Evolutionary conservation across 495 filamentous ascomycete species (phyloP).

Genomic region (Sordaria brevicollis): DNA sequence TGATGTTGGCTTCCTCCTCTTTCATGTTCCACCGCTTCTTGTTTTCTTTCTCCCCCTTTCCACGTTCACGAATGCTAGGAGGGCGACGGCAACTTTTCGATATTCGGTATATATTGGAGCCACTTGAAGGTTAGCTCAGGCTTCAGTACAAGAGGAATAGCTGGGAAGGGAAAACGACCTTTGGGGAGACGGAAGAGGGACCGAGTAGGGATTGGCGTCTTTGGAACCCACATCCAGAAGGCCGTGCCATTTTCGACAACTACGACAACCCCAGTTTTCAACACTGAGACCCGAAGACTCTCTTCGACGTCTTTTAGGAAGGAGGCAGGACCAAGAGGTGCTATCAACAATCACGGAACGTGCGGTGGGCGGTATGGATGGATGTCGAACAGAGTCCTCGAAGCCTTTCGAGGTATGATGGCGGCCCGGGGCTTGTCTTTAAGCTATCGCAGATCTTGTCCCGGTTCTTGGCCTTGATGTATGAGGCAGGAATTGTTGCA

Average conservation of each 20-base stretch:
- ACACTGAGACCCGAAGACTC: not conserved
- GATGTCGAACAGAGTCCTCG: not conserved
- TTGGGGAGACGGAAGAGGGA: not conserved
- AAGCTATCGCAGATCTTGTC: constrained; percentile 7
- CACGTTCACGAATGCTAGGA: not conserved
- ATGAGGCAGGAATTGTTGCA: constrained; percentile 6
- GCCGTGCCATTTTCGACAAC: not conserved
- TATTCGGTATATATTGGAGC: too few species aligned
- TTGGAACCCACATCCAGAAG: not conserved
- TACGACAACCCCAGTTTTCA: not conserved
- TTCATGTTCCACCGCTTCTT: not conserved
- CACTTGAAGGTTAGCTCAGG: not conserved
- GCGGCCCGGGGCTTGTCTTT: constrained; percentile 8
- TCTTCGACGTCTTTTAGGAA: not conserved
- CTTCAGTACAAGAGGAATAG: not conserved
- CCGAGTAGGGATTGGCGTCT: not conserved
- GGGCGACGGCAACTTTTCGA: not conserved
- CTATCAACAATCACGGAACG: not conserved
- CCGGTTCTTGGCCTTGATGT: constrained; percentile 6
- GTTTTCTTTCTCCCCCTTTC: not conserved
- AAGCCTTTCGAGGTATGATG: not conserved
- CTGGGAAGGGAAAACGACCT: not conserved
- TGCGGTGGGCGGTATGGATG: not conserved
- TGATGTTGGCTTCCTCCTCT: not conserved
- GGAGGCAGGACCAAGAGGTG: not conserved